Evolutionary conservation across 305 asterid species (phyloP), one percentile per base, ranked within the genome.

Genomic region (Fraxinus xanthoxyloides): DNA sequence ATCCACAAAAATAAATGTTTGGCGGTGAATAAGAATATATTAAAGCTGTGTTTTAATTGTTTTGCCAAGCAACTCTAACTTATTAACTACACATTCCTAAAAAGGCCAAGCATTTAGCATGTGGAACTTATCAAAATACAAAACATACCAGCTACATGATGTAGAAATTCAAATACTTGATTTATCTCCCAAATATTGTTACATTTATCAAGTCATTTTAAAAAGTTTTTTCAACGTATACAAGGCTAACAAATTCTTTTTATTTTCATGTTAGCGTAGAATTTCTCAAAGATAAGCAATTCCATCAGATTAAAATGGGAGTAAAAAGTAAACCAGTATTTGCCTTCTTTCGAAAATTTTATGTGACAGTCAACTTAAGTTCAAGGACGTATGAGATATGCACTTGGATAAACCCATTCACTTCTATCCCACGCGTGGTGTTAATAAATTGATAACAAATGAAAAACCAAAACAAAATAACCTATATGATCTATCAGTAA

Each of bases 1-100:
- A 76, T 61, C 36, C 82, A 31, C 54, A 82, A 40, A 67, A 77
- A 75, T 48, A 80, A 30, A 84, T 78, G 72, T 76, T 78, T 72
- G 46, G 36, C 19, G 77, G 35, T 36, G 4, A 79, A 65, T 72
- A 15, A 28, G 59, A 48, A 48, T 48, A 48, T 13, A 48, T 56
- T 19, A 1, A 32, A 43, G 54, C 30, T 51, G 26, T 5, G 76
- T 48, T 1, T 38, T 48, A 35, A 77, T 1, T 77, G 24, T 75
- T 79, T 67, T 56, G 1, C 56, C 67, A 82, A 15, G 23, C 8
- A 59, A 79, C 34, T 73, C 17, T 23, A 31, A 32, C 12, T 72
- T 23, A 34, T 56, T n/a, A 56, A n/a, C 59, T 48, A 56, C 23
- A 26, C 31, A 73, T 7, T 76, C 67, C 28, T 56, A 56, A 56